Evolutionary conservation across 768 basidiomycete species (phyloP).

Genomic region (Albatrellus ellisii): DNA sequence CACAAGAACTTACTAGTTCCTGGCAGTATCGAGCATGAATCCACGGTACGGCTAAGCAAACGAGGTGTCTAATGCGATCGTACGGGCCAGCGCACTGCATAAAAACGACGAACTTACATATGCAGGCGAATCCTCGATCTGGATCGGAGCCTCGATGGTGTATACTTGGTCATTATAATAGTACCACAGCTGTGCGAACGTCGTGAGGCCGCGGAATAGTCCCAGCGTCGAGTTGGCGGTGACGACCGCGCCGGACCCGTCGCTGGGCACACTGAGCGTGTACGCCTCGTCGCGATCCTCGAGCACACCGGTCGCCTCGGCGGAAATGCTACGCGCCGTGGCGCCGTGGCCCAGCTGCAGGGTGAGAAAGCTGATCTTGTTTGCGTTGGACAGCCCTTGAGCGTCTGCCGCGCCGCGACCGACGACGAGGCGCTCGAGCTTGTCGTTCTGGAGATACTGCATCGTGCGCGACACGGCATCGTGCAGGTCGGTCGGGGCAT

Average conservation of each 20-base stretch:
- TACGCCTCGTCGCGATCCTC: conserved; percentile 33
- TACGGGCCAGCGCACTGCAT: no score
- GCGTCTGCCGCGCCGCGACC: conserved; percentile 43
- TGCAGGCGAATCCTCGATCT: conserved; percentile 32
- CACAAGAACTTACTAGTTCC: conserved; percentile 51
- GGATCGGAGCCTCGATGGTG: conserved; percentile 25
- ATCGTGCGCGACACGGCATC: conserved; percentile 43
- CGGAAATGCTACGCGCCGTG: conserved; percentile 17
- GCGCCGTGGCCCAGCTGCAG: conserved; percentile 25
- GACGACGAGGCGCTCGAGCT: conserved; percentile 43
- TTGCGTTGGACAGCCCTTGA: conserved; percentile 24
- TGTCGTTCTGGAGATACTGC: conserved; percentile 26
- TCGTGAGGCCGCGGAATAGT: conserved; percentile 38
- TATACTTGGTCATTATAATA: conserved; percentile 22
- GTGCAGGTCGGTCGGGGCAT: conserved; percentile 40
- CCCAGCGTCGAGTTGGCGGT: conserved; percentile 35
- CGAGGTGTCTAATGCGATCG: neutral
- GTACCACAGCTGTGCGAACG: conserved; percentile 44
- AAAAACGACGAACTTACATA: conserved; percentile 22
- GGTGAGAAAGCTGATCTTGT: conserved; percentile 28
- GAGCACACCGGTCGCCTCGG: conserved; percentile 22
- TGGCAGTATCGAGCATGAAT: conserved; percentile 68
- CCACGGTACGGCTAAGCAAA: conserved; percentile 51
- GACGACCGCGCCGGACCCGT: conserved; percentile 25
- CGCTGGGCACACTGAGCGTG: conserved; percentile 23